phyloP scores from a whole-genome alignment of 2,329 filamentous ascomycete genomes.

The Sporothrix pallida region DNA sequence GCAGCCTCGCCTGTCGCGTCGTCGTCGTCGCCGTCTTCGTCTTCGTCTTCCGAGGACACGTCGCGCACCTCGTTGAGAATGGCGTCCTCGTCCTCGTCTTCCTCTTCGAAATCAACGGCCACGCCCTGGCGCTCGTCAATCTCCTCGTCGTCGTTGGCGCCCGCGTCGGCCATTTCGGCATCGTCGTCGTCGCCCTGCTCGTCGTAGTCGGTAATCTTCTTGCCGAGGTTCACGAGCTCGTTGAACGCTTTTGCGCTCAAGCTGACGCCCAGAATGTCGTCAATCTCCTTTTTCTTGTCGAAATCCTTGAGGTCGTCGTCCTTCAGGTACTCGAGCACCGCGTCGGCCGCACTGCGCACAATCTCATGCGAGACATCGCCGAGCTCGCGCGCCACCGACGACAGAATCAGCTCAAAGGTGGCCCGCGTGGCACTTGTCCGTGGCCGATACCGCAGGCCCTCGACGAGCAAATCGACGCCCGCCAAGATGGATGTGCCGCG shows the following conservation, averaged over 20 bases:
- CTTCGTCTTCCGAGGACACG: conserved; percentile 82
- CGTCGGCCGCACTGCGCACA: conserved; percentile 91
- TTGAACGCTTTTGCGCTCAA: conserved; percentile 93
- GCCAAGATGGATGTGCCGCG: conserved; percentile 79
- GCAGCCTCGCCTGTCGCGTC: conserved; percentile 59
- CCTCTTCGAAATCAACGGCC: conserved; percentile 93
- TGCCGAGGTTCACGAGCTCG: conserved; percentile 91
- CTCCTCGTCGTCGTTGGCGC: conserved; percentile 70
- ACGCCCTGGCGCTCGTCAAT: conserved; percentile 95
- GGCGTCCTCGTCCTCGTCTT: conserved; percentile 80
- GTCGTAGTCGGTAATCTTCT: conserved; percentile 99
- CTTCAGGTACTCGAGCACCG: conserved; percentile 87
- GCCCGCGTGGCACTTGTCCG: conserved; percentile 89
- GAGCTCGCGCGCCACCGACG: conserved; percentile 83
- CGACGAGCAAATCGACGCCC: conserved; percentile 80
- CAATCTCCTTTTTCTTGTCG: conserved; percentile 97
- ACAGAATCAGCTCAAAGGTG: conserved; percentile 92
- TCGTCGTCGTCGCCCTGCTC: conserved; percentile 94
- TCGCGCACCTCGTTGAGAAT: conserved; percentile 87
- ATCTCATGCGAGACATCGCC: conserved; percentile 93
- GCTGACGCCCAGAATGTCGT: conserved; percentile 85
- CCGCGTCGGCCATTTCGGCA: conserved; percentile 71
- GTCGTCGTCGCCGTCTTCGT: conserved; percentile 77
- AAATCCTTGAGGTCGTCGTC: conserved; percentile 96
- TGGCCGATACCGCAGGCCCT: conserved; percentile 90